These are phyloP conservation scores for Dichotomocladium elegans DNA, from an alignment of 371 early-diverging fungal genomes.

Conservation along the genomic window DNA sequence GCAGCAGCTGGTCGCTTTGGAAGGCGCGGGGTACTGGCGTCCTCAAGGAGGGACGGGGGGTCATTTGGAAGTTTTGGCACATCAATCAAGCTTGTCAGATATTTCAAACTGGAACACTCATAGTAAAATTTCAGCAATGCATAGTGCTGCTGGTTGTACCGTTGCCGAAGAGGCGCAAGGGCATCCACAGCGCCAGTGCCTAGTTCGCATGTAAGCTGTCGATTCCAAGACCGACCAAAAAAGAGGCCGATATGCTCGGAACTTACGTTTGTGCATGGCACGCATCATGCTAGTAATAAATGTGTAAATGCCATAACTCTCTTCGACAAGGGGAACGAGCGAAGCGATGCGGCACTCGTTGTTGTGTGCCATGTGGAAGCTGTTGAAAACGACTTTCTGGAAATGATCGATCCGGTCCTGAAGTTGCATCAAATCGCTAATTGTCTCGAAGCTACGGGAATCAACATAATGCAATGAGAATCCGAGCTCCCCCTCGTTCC, in stretches of 20 bases:
- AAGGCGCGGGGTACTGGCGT: slow-evolving; percentile 30
- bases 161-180: slow-evolving; percentile 80
- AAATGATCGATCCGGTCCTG: slow-evolving; percentile 89
- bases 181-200: slow-evolving; percentile 79
- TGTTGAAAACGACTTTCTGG: slow-evolving; percentile 83
- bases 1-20: slow-evolving; percentile 31
- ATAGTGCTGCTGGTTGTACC: slow-evolving; percentile 85
- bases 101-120: slow-evolving; percentile 86
- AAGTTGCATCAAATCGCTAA: slow-evolving; percentile 86
- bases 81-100: slow-evolving; percentile 87
- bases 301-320: slow-evolving; percentile 92
- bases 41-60: slow-evolving; percentile 67
- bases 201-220: slow-evolving; percentile 3
- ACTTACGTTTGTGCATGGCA: slow-evolving; percentile 92
- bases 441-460: slow-evolving; percentile 82
- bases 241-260: background rate
- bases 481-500: background rate
- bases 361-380: slow-evolving; percentile 80
- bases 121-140: slow-evolving; percentile 86
- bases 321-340: slow-evolving; percentile 96
- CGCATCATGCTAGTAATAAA: slow-evolving; percentile 93
- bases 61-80: slow-evolving; percentile 85
- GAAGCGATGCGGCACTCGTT: slow-evolving; percentile 95
- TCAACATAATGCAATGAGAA: too few species aligned
- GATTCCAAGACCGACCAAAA: background rate